Evolutionary conservation across 2,329 filamentous ascomycete species (phyloP), one percentile per base, ranked within the genome.

Genomic region (Diaporthe citrichinensis): DNA sequence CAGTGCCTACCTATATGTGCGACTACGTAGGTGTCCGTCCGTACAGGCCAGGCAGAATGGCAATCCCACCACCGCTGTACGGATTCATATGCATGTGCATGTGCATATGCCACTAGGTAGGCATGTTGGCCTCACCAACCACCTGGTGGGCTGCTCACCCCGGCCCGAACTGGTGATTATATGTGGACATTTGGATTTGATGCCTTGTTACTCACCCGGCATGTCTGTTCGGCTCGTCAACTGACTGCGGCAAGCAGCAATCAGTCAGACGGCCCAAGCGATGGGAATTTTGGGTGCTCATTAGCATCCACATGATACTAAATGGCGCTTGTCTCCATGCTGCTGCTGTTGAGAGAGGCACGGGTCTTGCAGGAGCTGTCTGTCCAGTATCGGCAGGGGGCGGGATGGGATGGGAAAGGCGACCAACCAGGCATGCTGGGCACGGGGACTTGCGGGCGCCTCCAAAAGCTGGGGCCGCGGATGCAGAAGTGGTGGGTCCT

Each of bases 381-480:
- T 36, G 46, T 53, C 28, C 46, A 23, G 62, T 68, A 25, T 39
- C 31, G 62, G 62, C 44, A 51, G 44, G 31, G 62, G 41, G 44
- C 31, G 62, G 41, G 15, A 15, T 41, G 61, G 61, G 61, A 65
- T 49, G 15, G 59, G 59, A 17, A 36, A 51, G 28, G 41, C 41
- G 49, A 14, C 44, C 44, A 51, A 25, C 62, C 28, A 55, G n/a
- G 51, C 25, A 55, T 68, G 62, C 62, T 53, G 46, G 62, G 25
- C 59, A 51, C 41, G 62, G 44, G 62, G 62, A 67, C 44, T 67
- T 67, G 20, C 62, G 44, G 44, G 62, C 31, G 36, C 72, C 39
- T n/a, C 39, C 46, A 36, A n/a, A 51, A 67, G 57, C 71, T 72
- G 59, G 68, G 68, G 58, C 59, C 51, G 71, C 46, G 65, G 46